These are phyloP conservation scores for Aquanectria penicillioides DNA, from an alignment of 2,329 filamentous ascomycete species.

Conservation along the genomic window DNA sequence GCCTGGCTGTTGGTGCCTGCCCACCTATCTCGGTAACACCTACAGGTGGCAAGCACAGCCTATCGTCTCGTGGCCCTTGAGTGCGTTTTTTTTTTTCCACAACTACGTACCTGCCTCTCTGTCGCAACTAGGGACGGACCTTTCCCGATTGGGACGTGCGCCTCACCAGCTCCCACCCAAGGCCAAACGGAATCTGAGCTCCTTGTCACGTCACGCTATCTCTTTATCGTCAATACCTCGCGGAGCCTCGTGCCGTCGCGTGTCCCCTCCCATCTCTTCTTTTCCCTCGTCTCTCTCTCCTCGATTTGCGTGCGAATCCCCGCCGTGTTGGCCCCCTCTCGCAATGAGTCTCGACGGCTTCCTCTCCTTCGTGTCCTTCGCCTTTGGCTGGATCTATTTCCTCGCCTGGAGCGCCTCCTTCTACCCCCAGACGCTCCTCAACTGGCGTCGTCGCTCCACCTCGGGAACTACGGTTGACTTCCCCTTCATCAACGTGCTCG, in stretches of 20 bases:
- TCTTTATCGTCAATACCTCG: slow-evolving; percentile 11
- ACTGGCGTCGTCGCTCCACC: slow-evolving; percentile 80
- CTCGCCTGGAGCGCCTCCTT: slow-evolving; percentile 87
- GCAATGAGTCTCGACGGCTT: slow-evolving; percentile 46
- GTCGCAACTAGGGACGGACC: neutral
- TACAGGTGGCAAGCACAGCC: too few species aligned
- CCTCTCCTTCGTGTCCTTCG: slow-evolving; percentile 61
- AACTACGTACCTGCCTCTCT: neutral
- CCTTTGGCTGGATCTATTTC: slow-evolving; percentile 81
- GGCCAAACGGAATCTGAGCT: neutral
- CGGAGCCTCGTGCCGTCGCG: too few species aligned
- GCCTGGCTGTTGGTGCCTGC: too few species aligned
- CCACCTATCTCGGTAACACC: too few species aligned
- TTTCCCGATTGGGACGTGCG: slow-evolving; percentile 3
- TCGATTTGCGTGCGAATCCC: too few species aligned
- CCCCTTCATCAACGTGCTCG: slow-evolving; percentile 76
- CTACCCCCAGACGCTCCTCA: slow-evolving; percentile 89
- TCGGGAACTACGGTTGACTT: slow-evolving; percentile 89
- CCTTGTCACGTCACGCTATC: slow-evolving; percentile 14
- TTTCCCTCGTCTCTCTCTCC: neutral
- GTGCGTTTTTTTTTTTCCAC: too few species aligned
- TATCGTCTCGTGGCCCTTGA: too few species aligned
- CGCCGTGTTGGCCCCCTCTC: neutral
- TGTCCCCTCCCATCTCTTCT: neutral
- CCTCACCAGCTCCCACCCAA: neutral